Base-by-base conservation (phyloP, 208 protist species). In the Porcisia hertigi region DNA sequence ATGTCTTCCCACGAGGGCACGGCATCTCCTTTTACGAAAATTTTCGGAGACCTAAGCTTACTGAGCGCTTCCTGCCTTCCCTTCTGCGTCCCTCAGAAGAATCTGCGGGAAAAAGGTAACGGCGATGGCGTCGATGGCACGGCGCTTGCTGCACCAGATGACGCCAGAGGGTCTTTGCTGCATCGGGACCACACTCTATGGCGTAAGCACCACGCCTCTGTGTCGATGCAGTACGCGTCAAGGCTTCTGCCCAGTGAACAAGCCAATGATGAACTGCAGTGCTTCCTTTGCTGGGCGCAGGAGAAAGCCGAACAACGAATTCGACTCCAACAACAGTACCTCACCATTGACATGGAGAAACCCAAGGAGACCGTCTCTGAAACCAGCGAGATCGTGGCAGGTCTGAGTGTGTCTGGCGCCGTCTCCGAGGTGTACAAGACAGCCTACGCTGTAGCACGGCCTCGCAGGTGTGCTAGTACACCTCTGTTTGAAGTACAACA, bases 211-310 rank as follows among this genome's bases (percentile, higher is more conserved):
- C 64, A 69, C 65, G 58, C 52, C 30, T 11, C 65, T 30, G 77
- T 81, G n/a, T 34, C 70, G 18, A 59, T 59, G 11, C 66, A 69
- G 39, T 81, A 81, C 58, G 53, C 71, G 16, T 49, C 20, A 1
- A 71, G 65, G 0, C 72, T 81, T 54, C 71, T 81, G 58, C 47
- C 58, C 4, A 63, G 72, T 47, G 77, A 81, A 12, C 41, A 57
- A 36, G 64, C 23, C 12, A 66, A 76, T 43, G 77, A 81, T 11
- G 77, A 81, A 43, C 64, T 81, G 12, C 71, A 67, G 49, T 71
- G 76, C 12, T 81, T 77, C 49, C 65, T 81, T 5, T 81, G 77
- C 71, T 81, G 77, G 77, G 71, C 77, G 8, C 64, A 81, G 16
- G 77, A 81, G 58, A 72, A 53, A n/a, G 71, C 71, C 7, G 71